These are phyloP conservation scores for Heterobasidion annosum DNA, from an alignment of 1,284 basidiomycete species.

Conservation along the genomic window DNA sequence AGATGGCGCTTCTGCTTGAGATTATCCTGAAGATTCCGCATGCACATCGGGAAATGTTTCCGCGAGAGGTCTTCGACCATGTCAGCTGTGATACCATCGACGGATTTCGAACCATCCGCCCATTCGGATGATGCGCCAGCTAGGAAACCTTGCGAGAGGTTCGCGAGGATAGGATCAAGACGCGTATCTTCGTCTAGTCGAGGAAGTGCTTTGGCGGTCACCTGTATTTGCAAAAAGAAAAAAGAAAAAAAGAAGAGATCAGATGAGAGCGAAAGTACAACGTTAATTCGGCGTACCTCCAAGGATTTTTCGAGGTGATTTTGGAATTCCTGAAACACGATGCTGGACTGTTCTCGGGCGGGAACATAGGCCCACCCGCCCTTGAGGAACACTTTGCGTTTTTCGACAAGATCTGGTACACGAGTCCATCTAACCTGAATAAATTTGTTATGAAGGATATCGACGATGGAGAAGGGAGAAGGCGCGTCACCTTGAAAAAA, in stretches of 20 bases:
- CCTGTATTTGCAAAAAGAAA: conserved; percentile 30
- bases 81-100: conserved; percentile 77
- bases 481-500: conserved; percentile 57
- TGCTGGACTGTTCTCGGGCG: conserved; percentile 72
- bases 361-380: conserved; percentile 91
- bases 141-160: conserved; percentile 91
- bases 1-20: conserved; percentile 79
- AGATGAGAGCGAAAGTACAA: background rate
- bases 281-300: conserved; percentile 43
- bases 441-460: background rate
- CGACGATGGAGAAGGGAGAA: background rate
- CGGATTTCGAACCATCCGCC: conserved; percentile 42
- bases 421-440: conserved; percentile 73
- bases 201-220: conserved; percentile 84
- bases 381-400: conserved; percentile 74
- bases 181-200: conserved; percentile 96
- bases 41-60: conserved; percentile 94
- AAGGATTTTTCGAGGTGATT: conserved; percentile 69
- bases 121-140: conserved; percentile 86
- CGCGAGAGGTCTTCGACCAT: conserved; percentile 88
- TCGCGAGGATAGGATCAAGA: conserved; percentile 84
- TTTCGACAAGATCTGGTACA: conserved; percentile 88
- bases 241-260: background rate
- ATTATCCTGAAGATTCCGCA: conserved; percentile 84
- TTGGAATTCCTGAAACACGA: conserved; percentile 87